These are phyloP conservation scores for Kazachstania viticola DNA, from an alignment of 805 yeast genomes.

Conservation along the genomic window DNA sequence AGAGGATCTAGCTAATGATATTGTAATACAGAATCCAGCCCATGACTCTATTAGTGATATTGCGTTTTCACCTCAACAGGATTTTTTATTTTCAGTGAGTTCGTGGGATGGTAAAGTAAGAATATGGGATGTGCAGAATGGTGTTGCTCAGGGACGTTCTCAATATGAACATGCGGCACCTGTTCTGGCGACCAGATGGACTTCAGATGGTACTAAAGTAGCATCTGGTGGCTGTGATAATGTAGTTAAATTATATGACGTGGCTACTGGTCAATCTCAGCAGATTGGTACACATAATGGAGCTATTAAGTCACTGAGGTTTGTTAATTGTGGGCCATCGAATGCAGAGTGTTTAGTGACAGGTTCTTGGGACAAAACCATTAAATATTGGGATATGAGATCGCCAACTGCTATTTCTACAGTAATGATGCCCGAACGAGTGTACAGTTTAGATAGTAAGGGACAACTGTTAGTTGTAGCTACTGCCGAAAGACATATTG, in stretches of 20 bases:
- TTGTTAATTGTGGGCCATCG: conserved; percentile 75
- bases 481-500: conserved; percentile 80
- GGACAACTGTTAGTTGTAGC: conserved; percentile 83
- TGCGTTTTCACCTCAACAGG: conserved; percentile 79
- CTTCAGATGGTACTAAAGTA: conserved; percentile 76
- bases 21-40: conserved; percentile 67
- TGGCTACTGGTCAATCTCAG: conserved; percentile 68
- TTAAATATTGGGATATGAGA: conserved; percentile 91
- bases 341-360: conserved; percentile 71
- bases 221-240: conserved; percentile 88
- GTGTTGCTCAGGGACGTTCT: conserved; percentile 80
- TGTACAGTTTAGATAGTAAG: conserved; percentile 75
- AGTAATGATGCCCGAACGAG: conserved; percentile 77
- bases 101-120: conserved; percentile 95
- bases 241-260: conserved; percentile 71
- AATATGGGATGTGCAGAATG: conserved; percentile 76
- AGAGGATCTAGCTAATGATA: conserved; percentile 48
- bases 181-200: conserved; percentile 72
- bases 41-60: conserved; percentile 82
- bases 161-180: conserved; percentile 85
- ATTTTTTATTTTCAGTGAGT: conserved; percentile 59
- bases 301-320: conserved; percentile 62
- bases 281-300: conserved; percentile 83
- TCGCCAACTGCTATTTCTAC: conserved; percentile 74
- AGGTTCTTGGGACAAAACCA: conserved; percentile 94